These are phyloP conservation scores for Papiliotrema fonsecae DNA, from an alignment of 1,284 basidiomycete genomes.

Conservation along the genomic window DNA sequence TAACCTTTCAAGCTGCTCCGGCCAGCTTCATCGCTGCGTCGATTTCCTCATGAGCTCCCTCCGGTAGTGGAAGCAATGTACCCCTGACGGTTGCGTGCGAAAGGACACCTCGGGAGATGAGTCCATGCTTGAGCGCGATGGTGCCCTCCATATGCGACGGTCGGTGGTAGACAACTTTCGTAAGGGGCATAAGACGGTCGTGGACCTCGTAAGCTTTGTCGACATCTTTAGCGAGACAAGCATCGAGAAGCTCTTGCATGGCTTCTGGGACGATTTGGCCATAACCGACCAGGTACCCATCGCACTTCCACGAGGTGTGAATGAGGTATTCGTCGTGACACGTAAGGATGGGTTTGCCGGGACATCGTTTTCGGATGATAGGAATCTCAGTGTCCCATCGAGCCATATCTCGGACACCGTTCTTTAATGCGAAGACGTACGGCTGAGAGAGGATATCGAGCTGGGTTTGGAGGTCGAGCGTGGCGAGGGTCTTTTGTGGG, in stretches of 20 bases:
- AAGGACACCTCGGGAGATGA: slow-evolving; percentile 14
- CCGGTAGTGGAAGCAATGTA: slow-evolving; percentile 12
- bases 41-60: slow-evolving; percentile 16
- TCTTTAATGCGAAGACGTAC: slow-evolving; percentile 13
- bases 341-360: slow-evolving; percentile 10
- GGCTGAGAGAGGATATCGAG: slow-evolving; percentile 11
- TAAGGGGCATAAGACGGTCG: slow-evolving; percentile 11
- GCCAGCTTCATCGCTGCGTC: slow-evolving; percentile 12
- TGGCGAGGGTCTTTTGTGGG: slow-evolving; percentile 8
- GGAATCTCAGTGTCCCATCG: slow-evolving; percentile 14
- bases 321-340: slow-evolving; percentile 16
- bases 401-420: slow-evolving; percentile 12
- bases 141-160: slow-evolving; percentile 20
- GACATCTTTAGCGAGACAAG: slow-evolving; percentile 9
- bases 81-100: slow-evolving; percentile 12
- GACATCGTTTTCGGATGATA: slow-evolving; percentile 11
- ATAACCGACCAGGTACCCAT: slow-evolving; percentile 12
- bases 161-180: slow-evolving; percentile 19
- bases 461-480: slow-evolving; percentile 12
- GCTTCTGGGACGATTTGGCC: slow-evolving; percentile 12
- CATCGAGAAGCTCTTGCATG: slow-evolving; percentile 10
- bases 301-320: slow-evolving; percentile 10
- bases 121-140: slow-evolving; percentile 16
- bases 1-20: no score
- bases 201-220: slow-evolving; percentile 8